Evolutionary conservation across 768 basidiomycete species (phyloP).

Genomic region (Hypsizygus marmoreus): DNA sequence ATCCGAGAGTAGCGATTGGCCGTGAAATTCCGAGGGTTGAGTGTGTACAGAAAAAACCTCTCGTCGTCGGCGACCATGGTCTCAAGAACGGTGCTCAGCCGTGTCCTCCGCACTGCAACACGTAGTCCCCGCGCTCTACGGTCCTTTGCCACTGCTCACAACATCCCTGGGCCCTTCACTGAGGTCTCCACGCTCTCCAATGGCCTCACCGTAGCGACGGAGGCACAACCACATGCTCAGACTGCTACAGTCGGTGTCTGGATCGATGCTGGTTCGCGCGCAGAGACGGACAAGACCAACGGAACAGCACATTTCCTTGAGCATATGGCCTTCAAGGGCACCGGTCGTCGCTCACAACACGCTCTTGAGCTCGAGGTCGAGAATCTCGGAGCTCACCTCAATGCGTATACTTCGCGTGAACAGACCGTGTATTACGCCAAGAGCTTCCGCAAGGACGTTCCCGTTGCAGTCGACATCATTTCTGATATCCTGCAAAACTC

Average conservation of each 20-base stretch:
- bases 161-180: constrained; percentile 71
- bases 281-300: constrained; percentile 92
- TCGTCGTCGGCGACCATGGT: constrained; percentile 28
- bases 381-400: constrained; percentile 95
- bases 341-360: constrained; percentile 83
- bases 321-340: constrained; percentile 98
- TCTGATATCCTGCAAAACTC: constrained; percentile 97
- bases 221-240: constrained; percentile 85
- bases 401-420: constrained; percentile 98
- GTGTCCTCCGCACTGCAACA: constrained; percentile 25
- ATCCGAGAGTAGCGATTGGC: constrained; percentile 13
- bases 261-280: constrained; percentile 98
- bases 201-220: constrained; percentile 94
- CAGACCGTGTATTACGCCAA: constrained; percentile 99
- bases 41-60: constrained; percentile 15
- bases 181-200: constrained; percentile 92
- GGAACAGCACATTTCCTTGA: constrained; percentile 99
- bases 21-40: constrained; percentile 21
- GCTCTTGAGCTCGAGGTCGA: constrained; percentile 95
- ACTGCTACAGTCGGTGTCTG: constrained; percentile 99
- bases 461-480: constrained; percentile 91
- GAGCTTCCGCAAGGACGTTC: constrained; percentile 95
- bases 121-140: constrained; percentile 40
- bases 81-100: constrained; percentile 30
- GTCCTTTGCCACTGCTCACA: constrained; percentile 74